Percentiles rank a stretch among this genome's conserved stretches.
Evolutionary conservation across 2,329 filamentous ascomycete species (phyloP).

Genomic region (Coniochaeta sp.): DNA sequence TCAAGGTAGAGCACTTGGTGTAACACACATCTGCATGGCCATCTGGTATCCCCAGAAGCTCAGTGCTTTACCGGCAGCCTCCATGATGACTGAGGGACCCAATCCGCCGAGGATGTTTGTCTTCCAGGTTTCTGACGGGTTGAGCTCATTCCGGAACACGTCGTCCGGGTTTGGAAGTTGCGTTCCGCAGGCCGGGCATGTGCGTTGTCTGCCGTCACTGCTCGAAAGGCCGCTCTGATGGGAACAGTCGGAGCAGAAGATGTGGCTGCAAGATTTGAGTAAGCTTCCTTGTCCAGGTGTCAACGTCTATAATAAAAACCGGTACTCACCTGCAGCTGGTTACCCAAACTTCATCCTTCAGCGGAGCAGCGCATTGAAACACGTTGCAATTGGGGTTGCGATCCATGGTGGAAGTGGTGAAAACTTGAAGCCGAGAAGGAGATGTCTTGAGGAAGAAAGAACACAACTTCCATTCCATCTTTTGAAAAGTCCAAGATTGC

Average conservation of each 20-base stretch:
- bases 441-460: background rate
- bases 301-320: background rate
- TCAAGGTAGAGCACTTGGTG: background rate
- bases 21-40: slow-evolving; percentile 68
- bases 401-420: slow-evolving; percentile 50
- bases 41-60: slow-evolving; percentile 85
- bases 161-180: slow-evolving; percentile 66
- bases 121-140: slow-evolving; percentile 84
- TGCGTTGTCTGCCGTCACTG: slow-evolving; percentile 38
- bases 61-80: slow-evolving; percentile 73
- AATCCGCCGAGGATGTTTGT: slow-evolving; percentile 78
- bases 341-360: slow-evolving; percentile 68
- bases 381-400: slow-evolving; percentile 71
- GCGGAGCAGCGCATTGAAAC: slow-evolving; percentile 63
- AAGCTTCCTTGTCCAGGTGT: background rate
- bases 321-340: slow-evolving; percentile 72
- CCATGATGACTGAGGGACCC: slow-evolving; percentile 74
- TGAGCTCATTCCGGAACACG: slow-evolving; percentile 63
- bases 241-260: slow-evolving; percentile 76
- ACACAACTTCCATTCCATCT: too few species aligned
- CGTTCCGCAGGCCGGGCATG: slow-evolving; percentile 71
- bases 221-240: slow-evolving; percentile 54
- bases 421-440: background rate
- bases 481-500: too few species aligned
- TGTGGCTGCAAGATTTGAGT: slow-evolving; percentile 51